Percentiles rank a stretch among this genome's conserved stretches.
Conservation (phyloP, 345 rosid species). For the Pistacia atlantica region DNA sequence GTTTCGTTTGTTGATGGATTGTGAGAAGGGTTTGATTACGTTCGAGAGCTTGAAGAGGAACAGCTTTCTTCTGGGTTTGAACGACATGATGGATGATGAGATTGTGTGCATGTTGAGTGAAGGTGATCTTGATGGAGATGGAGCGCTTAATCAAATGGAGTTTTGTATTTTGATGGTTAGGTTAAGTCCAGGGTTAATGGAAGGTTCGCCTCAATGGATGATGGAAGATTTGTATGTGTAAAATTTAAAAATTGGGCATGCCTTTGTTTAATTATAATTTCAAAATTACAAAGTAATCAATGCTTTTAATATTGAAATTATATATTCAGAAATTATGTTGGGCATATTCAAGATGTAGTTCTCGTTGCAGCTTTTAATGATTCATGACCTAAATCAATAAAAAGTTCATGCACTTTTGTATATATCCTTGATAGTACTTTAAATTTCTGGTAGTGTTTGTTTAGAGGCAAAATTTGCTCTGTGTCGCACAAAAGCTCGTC, state of each 20-base stretch:
- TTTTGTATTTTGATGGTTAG: constrained; percentile 70
- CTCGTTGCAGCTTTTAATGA: neutral
- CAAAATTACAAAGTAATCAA: neutral
- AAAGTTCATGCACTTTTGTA: too few species aligned
- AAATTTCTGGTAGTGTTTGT: too few species aligned
- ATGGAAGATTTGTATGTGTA: constrained; percentile 20
- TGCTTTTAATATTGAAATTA: neutral
- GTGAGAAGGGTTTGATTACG: constrained; percentile 63
- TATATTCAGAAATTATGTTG: too few species aligned
- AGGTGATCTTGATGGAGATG: constrained; percentile 73
- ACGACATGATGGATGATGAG: constrained; percentile 63
- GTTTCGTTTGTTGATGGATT: constrained; percentile 58
- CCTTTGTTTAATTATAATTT: neutral
- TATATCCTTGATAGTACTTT: too few species aligned
- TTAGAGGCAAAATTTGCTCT: too few species aligned
- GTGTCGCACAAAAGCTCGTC: too few species aligned
- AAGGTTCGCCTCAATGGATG: constrained; percentile 40
- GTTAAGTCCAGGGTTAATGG: constrained; percentile 57
- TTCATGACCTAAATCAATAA: neutral
- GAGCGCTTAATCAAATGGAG: constrained; percentile 64
- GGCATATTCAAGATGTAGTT: too few species aligned
- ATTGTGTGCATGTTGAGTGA: constrained; percentile 59
- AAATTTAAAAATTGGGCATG: neutral
- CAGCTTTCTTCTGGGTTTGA: constrained; percentile 48
- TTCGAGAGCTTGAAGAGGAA: constrained; percentile 72